phyloP scores from a whole-genome alignment of 176 grass and related monocot species.

The Calamus simplicifolius region DNA sequence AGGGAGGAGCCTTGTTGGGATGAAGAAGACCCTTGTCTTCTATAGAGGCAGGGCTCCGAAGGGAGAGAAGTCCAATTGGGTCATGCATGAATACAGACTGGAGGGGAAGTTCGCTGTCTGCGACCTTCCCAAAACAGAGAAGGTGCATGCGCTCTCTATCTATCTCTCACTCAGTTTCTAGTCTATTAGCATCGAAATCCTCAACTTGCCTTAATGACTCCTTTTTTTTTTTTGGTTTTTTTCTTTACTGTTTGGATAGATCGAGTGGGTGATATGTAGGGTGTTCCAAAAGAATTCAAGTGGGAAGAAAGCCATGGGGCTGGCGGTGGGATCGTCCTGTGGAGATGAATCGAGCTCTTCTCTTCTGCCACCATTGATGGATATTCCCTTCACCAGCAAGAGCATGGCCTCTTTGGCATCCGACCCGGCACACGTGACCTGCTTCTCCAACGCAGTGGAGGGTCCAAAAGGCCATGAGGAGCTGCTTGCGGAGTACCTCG shows the following conservation, averaged over 20 bases:
- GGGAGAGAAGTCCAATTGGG: conserved; percentile 70
- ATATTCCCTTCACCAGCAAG: conserved; percentile 29
- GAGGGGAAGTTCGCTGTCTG: conserved; percentile 26
- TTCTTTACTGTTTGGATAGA: conserved; percentile 20
- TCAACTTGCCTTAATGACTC: not conserved
- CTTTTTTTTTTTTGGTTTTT: not conserved
- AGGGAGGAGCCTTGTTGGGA: conserved; percentile 50
- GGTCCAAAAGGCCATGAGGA: conserved; percentile 6
- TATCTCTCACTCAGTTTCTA: not conserved
- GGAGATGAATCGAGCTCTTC: conserved; percentile 7
- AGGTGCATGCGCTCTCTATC: not conserved
- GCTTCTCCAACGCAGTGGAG: conserved; percentile 78
- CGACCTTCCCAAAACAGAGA: not conserved
- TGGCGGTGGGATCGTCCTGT: conserved; percentile 1
- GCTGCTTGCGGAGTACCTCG: conserved; percentile 16
- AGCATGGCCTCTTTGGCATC: not conserved
- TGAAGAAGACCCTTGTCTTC: conserved; percentile 99
- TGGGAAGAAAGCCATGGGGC: conserved; percentile 6
- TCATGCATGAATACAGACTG: conserved; percentile 84
- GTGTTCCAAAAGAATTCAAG: conserved; percentile 64
- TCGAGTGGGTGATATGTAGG: conserved; percentile 83
- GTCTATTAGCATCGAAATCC: no score
- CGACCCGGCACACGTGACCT: conserved; percentile 61
- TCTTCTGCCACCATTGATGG: conserved; percentile 35
- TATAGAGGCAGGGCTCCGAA: conserved; percentile 71